Evolutionary conservation across 805 yeast genomes (phyloP).

Genomic region (Lachancea thermotolerans): DNA sequence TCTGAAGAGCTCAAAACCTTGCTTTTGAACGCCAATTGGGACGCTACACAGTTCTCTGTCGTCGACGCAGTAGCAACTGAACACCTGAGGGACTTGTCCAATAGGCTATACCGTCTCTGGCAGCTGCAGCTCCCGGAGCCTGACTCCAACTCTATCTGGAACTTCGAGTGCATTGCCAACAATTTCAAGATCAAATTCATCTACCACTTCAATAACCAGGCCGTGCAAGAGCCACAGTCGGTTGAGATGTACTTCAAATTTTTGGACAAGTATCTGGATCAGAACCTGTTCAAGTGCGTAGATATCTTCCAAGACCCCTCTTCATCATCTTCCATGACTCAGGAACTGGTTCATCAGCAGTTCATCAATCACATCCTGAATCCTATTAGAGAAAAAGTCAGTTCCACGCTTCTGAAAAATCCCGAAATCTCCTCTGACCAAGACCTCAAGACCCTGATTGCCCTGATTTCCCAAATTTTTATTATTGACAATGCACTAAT

Average conservation of each 20-base stretch:
- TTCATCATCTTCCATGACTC: slow-evolving; percentile 22
- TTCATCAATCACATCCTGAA: slow-evolving; percentile 31
- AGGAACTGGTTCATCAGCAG: slow-evolving; percentile 34
- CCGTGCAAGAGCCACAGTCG: slow-evolving; percentile 37
- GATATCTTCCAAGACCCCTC: slow-evolving; percentile 34
- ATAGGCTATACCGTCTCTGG: slow-evolving; percentile 16
- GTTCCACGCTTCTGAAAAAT: slow-evolving; percentile 27
- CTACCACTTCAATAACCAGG: slow-evolving; percentile 42
- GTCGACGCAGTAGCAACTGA: slow-evolving; percentile 12
- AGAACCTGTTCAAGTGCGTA: slow-evolving; percentile 36
- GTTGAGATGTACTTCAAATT: slow-evolving; percentile 45
- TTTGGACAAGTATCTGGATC: slow-evolving; percentile 40
- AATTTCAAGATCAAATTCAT: slow-evolving; percentile 44
- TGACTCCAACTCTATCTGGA: slow-evolving; percentile 35
- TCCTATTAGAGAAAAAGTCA: slow-evolving; percentile 41
- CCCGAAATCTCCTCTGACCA: slow-evolving; percentile 34
- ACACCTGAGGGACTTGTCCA: slow-evolving; percentile 15
- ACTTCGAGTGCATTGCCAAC: slow-evolving; percentile 38
- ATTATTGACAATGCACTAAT: slow-evolving; percentile 33
- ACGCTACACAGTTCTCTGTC: slow-evolving; percentile 14
- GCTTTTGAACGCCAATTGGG: slow-evolving; percentile 28
- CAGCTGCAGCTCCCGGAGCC: slow-evolving; percentile 9
- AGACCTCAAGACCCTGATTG: slow-evolving; percentile 34
- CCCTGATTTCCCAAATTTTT: slow-evolving; percentile 36
- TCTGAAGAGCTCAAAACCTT: slow-evolving; percentile 12